These are phyloP conservation scores for Euphorbia tirucalli DNA, from an alignment of 345 rosid species.

Conservation along the genomic window DNA sequence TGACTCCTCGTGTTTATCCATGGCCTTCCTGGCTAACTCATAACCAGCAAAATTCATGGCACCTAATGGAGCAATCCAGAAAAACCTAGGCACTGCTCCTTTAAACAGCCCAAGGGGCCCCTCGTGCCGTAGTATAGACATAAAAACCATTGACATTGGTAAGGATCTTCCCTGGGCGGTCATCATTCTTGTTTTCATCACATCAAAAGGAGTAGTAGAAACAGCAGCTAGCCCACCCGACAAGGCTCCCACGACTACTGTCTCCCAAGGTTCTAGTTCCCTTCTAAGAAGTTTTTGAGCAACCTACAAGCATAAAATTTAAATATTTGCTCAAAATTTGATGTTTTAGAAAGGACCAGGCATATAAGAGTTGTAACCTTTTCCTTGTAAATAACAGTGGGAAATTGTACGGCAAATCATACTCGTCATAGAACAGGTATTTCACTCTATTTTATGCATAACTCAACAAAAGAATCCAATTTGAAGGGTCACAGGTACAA, in stretches of 20 bases:
- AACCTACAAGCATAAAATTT: slow-evolving; percentile 38
- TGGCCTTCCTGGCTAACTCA: slow-evolving; percentile 84
- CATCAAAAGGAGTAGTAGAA: slow-evolving; percentile 88
- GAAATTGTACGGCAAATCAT: too few species aligned
- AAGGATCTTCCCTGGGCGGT: slow-evolving; percentile 78
- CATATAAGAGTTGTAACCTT: too few species aligned
- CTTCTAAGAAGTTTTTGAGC: slow-evolving; percentile 65
- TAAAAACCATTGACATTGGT: slow-evolving; percentile 71
- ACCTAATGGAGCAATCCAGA: slow-evolving; percentile 99
- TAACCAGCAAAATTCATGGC: slow-evolving; percentile 99
- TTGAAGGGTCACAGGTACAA: too few species aligned
- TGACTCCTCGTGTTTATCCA: slow-evolving; percentile 60
- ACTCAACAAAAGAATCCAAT: too few species aligned
- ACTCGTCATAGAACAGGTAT: too few species aligned
- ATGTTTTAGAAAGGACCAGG: neutral
- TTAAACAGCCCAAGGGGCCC: slow-evolving; percentile 94
- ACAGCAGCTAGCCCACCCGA: slow-evolving; percentile 96
- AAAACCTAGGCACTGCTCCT: slow-evolving; percentile 92
- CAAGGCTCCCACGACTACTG: slow-evolving; percentile 79
- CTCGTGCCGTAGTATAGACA: slow-evolving; percentile 77
- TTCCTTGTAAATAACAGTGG: too few species aligned
- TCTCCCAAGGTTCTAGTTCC: slow-evolving; percentile 94
- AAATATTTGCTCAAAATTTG: neutral
- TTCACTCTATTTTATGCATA: too few species aligned
- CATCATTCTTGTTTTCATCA: slow-evolving; percentile 99